phyloP scores from a whole-genome alignment of 352 stramenopile species.

The Pythium coloratum region DNA sequence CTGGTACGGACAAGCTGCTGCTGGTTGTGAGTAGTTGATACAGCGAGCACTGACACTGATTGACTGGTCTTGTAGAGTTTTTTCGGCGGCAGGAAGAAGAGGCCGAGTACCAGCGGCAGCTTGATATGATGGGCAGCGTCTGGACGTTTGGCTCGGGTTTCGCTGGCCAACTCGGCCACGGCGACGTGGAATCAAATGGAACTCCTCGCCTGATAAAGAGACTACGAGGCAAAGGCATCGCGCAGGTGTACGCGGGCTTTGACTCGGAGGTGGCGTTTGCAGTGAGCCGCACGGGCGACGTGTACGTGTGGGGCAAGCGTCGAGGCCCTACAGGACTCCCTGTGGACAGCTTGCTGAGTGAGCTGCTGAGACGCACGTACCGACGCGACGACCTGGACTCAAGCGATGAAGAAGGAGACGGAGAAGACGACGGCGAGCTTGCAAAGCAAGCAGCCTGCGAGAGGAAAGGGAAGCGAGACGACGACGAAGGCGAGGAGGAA shows the following conservation, averaged over 20 bases:
- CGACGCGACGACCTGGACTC: slow-evolving; percentile 38
- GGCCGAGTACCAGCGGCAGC: slow-evolving; percentile 64
- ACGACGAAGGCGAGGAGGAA: slow-evolving; percentile 9
- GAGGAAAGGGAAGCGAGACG: slow-evolving; percentile 8
- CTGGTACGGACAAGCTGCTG: slow-evolving; percentile 21
- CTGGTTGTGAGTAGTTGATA: not conserved
- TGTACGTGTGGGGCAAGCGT: slow-evolving; percentile 81
- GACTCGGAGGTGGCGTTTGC: slow-evolving; percentile 82
- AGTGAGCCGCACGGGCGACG: slow-evolving; percentile 62
- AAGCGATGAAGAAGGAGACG: slow-evolving; percentile 44
- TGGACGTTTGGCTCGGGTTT: slow-evolving; percentile 82
- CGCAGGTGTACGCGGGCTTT: slow-evolving; percentile 80
- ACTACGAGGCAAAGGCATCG: slow-evolving; percentile 60
- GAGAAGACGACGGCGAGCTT: slow-evolving; percentile 6
- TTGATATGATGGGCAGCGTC: slow-evolving; percentile 80
- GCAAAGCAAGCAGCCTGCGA: not conserved
- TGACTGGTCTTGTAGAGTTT: slow-evolving; percentile 43
- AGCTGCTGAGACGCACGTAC: slow-evolving; percentile 45
- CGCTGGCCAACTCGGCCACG: slow-evolving; percentile 70
- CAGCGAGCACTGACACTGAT: not conserved
- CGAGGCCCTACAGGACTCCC: slow-evolving; percentile 58
- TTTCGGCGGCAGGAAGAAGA: slow-evolving; percentile 53
- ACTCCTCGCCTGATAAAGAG: slow-evolving; percentile 69
- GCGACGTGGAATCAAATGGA: slow-evolving; percentile 57
- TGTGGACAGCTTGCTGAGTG: slow-evolving; percentile 29